These are phyloP conservation scores for Beta corolliflora DNA, from an alignment of 179 eudicot genomes.

Conservation along the genomic window DNA sequence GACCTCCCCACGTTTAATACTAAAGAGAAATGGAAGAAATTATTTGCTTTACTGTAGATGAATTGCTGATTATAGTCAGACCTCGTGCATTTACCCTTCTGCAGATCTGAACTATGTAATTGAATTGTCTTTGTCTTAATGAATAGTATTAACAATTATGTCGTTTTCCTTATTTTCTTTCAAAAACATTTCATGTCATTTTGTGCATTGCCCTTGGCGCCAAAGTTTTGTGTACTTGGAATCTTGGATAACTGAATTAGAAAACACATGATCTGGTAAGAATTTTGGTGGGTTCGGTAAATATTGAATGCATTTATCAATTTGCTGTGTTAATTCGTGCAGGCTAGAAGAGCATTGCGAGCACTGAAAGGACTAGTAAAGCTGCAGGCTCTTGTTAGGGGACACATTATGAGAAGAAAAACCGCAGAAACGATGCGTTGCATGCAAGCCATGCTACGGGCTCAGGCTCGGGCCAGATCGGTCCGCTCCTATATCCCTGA, in stretches of 20 bases:
- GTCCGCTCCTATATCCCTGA: constrained; percentile 47
- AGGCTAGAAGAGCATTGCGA: constrained; percentile 84
- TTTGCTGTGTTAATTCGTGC: constrained; percentile 11
- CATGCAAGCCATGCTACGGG: constrained; percentile 70
- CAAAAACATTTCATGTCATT: not conserved
- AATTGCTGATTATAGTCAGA: constrained; percentile 27
- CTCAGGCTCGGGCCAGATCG: constrained; percentile 64
- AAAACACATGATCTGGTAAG: not conserved
- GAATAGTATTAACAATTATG: not conserved
- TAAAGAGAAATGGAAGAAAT: too few relatives aligned
- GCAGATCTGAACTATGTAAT: constrained; percentile 13
- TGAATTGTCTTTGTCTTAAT: constrained; percentile 22
- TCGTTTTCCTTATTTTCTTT: constrained; percentile 13
- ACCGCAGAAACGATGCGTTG: constrained; percentile 54
- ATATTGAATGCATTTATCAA: constrained; percentile 4
- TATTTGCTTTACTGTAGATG: not conserved
- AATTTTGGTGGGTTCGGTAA: not conserved
- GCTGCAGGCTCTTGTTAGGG: constrained; percentile 83
- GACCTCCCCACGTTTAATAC: too few relatives aligned
- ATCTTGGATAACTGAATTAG: not conserved
- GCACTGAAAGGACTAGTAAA: constrained; percentile 80
- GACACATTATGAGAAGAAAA: constrained; percentile 71
- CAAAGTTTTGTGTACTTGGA: not conserved
- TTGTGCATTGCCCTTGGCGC: constrained; percentile 12
- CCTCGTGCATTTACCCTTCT: constrained; percentile 31